A percentile compares a stretch with the other conserved stretches of the same genome.
phyloP scores from a whole-genome alignment of 2,329 filamentous ascomycete genomes.

The Aspergillus sp. region DNA sequence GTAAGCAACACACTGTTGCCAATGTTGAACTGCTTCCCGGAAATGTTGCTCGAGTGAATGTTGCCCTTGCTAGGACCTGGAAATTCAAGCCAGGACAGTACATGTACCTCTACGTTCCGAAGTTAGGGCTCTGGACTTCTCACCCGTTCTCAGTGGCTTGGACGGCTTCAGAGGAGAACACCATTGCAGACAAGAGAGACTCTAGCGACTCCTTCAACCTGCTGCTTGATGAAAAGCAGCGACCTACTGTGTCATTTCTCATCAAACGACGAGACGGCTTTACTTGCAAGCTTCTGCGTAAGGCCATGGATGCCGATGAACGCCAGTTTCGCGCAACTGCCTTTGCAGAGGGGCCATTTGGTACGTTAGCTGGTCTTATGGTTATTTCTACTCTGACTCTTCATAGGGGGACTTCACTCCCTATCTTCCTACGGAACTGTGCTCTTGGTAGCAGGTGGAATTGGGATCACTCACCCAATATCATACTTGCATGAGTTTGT shows the following conservation, averaged over 20 bases:
- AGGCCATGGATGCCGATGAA: constrained; percentile 31
- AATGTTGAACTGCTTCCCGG: constrained; percentile 60
- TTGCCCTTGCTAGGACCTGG: constrained; percentile 37
- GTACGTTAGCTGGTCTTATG: constrained; percentile 23
- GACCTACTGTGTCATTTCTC: constrained; percentile 37
- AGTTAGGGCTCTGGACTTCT: constrained; percentile 46
- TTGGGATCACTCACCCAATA: constrained; percentile 44
- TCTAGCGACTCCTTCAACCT: constrained; percentile 37
- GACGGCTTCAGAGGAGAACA: constrained; percentile 32
- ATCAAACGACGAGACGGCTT: constrained; percentile 41
- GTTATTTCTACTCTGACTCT: neutral
- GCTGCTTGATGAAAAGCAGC: constrained; percentile 31
- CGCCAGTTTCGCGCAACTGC: constrained; percentile 33
- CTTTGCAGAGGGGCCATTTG: constrained; percentile 42
- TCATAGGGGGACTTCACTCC: constrained; percentile 35
- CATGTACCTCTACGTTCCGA: constrained; percentile 62
- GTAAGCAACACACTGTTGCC: constrained; percentile 52
- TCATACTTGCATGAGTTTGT: constrained; percentile 40
- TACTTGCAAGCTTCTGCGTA: constrained; percentile 36
- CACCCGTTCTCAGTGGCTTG: constrained; percentile 50
- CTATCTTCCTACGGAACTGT: constrained; percentile 40
- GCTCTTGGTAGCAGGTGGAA: constrained; percentile 41
- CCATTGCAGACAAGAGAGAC: constrained; percentile 30
- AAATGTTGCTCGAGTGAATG: constrained; percentile 56
- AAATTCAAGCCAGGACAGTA: constrained; percentile 53